Percentiles rank a stretch among this genome's conserved stretches.
phyloP scores from a whole-genome alignment of 1,284 basidiomycete genomes.

The Papiliotrema flavescens region DNA sequence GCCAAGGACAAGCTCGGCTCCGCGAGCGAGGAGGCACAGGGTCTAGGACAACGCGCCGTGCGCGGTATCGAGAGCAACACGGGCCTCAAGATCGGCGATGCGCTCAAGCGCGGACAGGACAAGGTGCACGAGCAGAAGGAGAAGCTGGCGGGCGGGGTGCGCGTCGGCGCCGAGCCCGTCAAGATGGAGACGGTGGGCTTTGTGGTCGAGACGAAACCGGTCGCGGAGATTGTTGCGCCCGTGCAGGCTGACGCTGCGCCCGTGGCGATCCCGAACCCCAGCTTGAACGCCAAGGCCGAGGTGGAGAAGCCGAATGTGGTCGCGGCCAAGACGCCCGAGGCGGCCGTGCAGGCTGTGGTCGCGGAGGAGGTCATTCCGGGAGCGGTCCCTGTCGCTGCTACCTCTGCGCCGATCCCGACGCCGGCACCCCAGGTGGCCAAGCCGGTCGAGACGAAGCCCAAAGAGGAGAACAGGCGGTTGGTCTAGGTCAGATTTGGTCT shows the following conservation, averaged over 20 bases:
- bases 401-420: background rate
- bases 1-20: conserved; percentile 52
- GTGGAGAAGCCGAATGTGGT: conserved; percentile 1
- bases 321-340: background rate
- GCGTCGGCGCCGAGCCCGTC: conserved; percentile 8
- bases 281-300: background rate
- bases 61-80: conserved; percentile 64
- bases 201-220: conserved; percentile 45
- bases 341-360: background rate
- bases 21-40: conserved; percentile 41
- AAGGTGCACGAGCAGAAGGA: conserved; percentile 25
- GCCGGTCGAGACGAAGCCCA: background rate
- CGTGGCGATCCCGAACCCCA: background rate
- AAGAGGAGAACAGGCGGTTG: background rate
- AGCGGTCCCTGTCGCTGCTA: background rate
- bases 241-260: conserved; percentile 6
- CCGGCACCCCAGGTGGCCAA: background rate
- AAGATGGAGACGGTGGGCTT: conserved; percentile 36
- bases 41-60: conserved; percentile 53
- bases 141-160: conserved; percentile 3
- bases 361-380: background rate
- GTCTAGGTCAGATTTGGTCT: background rate
- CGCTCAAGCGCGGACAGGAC: conserved; percentile 53
- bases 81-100: conserved; percentile 66
- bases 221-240: conserved; percentile 42